These are phyloP conservation scores for Abrus pulchellus DNA, from an alignment of 306 rosid genomes.

Conservation along the genomic window DNA sequence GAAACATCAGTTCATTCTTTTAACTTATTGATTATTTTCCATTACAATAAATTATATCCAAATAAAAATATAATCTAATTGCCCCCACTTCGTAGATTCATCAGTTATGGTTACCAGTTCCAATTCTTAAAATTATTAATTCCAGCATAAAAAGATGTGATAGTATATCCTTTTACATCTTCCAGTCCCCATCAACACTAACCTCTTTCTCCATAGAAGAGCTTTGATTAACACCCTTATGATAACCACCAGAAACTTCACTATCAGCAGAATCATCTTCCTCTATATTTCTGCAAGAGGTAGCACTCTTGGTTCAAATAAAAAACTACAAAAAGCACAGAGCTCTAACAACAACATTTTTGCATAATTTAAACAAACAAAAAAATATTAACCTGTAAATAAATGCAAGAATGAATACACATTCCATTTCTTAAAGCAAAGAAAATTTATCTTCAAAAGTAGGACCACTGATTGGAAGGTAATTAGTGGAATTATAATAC, in stretches of 20 bases:
- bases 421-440: conserved; percentile 36
- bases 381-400: conserved; percentile 5
- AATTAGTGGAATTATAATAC: not conserved
- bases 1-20: no score
- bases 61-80: conserved; percentile 43
- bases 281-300: conserved; percentile 76
- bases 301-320: conserved; percentile 46
- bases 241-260: conserved; percentile 70
- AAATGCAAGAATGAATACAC: conserved; percentile 21
- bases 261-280: conserved; percentile 70
- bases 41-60: no score
- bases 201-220: conserved; percentile 67
- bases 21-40: no score
- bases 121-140: conserved; percentile 36
- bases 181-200: conserved; percentile 60
- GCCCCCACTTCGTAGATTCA: conserved; percentile 25
- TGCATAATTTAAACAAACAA: conserved; percentile 9
- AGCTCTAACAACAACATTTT: conserved; percentile 14
- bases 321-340: conserved; percentile 48
- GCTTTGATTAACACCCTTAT: conserved; percentile 64
- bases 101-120: conserved; percentile 27
- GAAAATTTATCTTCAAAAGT: conserved; percentile 30
- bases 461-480: not conserved
- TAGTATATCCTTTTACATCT: conserved; percentile 49
- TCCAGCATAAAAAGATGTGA: conserved; percentile 42